Percentiles rank a stretch among this genome's conserved stretches.
Evolutionary conservation across 2,329 filamentous ascomycete genomes (phyloP).

Genomic region (Microcera coccophila): DNA sequence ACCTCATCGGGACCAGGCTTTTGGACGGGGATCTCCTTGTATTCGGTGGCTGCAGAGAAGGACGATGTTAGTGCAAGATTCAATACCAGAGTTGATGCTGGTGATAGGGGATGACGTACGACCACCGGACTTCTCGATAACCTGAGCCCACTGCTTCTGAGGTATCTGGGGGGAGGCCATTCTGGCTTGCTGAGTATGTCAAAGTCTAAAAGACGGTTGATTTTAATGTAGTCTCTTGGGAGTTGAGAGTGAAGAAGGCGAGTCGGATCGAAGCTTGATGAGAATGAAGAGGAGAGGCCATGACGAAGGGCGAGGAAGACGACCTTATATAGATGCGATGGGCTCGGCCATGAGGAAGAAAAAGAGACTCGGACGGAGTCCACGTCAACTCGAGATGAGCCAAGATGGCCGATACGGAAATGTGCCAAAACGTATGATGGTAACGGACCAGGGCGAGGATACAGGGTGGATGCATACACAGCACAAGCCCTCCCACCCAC

Average conservation of each 20-base stretch:
- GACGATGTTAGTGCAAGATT: conserved; percentile 4
- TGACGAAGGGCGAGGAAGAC: conserved; percentile 19
- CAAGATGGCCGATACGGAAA: not conserved
- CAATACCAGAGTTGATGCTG: not conserved
- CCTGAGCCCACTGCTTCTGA: conserved; percentile 84
- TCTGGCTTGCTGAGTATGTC: conserved; percentile 18
- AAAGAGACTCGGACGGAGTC: too few relatives aligned
- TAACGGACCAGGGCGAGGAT: not conserved
- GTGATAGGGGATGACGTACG: conserved; percentile 42
- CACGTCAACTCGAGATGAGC: not conserved
- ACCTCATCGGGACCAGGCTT: conserved; percentile 85
- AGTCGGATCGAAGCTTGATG: conserved; percentile 22
- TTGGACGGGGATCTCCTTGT: conserved; percentile 78
- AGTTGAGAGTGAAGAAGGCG: conserved; percentile 12
- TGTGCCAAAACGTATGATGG: not conserved
- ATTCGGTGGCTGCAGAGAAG: conserved; percentile 51
- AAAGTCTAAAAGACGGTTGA: conserved; percentile 12
- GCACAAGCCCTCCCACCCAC: not conserved
- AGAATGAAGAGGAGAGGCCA: conserved; percentile 22
- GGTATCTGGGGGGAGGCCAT: conserved; percentile 55
- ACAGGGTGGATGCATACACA: not conserved
- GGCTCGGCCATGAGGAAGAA: not conserved
- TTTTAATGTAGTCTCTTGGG: not conserved
- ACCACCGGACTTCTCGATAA: conserved; percentile 76
- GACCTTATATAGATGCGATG: conserved; percentile 30